A percentile compares a stretch with the other conserved stretches of the same genome.
Conservation (phyloP, 2,329 filamentous ascomycete genomes). For the Esteya vermicola region DNA sequence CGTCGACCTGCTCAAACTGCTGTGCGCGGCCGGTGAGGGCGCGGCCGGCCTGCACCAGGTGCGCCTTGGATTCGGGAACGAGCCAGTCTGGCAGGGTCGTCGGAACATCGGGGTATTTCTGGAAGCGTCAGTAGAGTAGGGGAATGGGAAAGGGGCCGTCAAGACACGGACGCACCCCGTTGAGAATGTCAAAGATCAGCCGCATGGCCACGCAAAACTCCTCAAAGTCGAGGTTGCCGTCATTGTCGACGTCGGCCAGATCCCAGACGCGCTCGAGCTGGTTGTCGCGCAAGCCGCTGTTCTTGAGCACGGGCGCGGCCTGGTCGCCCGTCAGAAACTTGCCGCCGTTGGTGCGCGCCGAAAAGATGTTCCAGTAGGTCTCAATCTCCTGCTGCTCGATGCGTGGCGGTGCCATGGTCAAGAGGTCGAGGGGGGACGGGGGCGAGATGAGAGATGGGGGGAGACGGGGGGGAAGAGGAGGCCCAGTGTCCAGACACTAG, state of each 20-base stretch:
- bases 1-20: constrained; percentile 69
- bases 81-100: constrained; percentile 83
- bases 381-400: constrained; percentile 50
- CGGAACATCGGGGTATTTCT: constrained; percentile 90
- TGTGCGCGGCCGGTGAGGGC: constrained; percentile 68
- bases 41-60: constrained; percentile 71
- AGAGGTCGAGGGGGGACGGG: not conserved
- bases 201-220: constrained; percentile 99
- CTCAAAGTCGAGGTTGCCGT: constrained; percentile 96
- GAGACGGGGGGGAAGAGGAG: no score
- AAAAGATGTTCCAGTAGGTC: constrained; percentile 53
- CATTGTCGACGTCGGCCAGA: constrained; percentile 89
- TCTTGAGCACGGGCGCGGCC: constrained; percentile 48
- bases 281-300: constrained; percentile 46
- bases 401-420: constrained; percentile 41
- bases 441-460: not conserved
- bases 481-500: no score
- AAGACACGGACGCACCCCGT: constrained; percentile 49
- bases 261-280: constrained; percentile 98
- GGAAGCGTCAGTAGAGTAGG: not conserved
- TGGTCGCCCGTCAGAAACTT: constrained; percentile 47
- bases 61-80: constrained; percentile 85
- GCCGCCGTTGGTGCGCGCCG: constrained; percentile 42
- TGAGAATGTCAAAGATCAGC: constrained; percentile 92
- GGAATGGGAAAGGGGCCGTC: not conserved